phyloP scores from a whole-genome alignment of 2,329 filamentous ascomycete species.

The Monascus ruber region DNA sequence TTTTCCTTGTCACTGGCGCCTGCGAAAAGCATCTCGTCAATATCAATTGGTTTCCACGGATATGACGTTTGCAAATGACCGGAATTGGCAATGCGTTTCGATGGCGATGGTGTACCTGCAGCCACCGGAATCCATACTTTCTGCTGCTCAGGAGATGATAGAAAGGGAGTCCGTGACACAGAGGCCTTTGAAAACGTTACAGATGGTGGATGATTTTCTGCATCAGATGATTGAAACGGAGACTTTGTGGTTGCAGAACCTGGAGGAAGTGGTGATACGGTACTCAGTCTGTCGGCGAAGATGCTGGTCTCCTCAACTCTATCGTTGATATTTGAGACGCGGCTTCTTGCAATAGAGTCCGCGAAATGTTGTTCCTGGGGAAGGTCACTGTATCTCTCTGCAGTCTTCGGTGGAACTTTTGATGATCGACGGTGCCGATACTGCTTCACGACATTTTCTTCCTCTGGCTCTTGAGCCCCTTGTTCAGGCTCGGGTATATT shows the following conservation, averaged over 20 bases:
- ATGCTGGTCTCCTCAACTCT: slow-evolving; percentile 2
- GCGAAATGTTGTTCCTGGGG: slow-evolving; percentile 24
- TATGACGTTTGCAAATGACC: slow-evolving; percentile 44
- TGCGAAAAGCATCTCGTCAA: slow-evolving; percentile 51
- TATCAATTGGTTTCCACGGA: slow-evolving; percentile 63
- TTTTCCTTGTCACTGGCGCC: slow-evolving; percentile 38
- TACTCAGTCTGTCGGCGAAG: slow-evolving; percentile 4
- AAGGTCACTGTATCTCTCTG: slow-evolving; percentile 27
- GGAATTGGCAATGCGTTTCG: slow-evolving; percentile 43
- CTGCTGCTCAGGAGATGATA: slow-evolving; percentile 24
- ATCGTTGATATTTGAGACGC: slow-evolving; percentile 7
- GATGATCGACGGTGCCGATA: slow-evolving; percentile 13
- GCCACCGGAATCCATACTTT: slow-evolving; percentile 32
- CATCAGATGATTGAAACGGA: slow-evolving; percentile 65
- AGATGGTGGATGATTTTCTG: slow-evolving; percentile 67
- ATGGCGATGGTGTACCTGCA: slow-evolving; percentile 45
- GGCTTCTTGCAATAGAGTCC: slow-evolving; percentile 17
- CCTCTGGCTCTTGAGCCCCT: slow-evolving; percentile 5
- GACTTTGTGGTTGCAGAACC: slow-evolving; percentile 29
- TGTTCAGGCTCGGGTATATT: slow-evolving; percentile 6
- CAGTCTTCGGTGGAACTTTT: slow-evolving; percentile 23
- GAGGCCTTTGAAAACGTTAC: slow-evolving; percentile 49
- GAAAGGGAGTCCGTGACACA: slow-evolving; percentile 29
- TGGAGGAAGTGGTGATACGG: slow-evolving; percentile 16
- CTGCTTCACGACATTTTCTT: slow-evolving; percentile 6